Conservation (phyloP, 1,284 basidiomycete genomes). For the Moesziomyces sp. region DNA sequence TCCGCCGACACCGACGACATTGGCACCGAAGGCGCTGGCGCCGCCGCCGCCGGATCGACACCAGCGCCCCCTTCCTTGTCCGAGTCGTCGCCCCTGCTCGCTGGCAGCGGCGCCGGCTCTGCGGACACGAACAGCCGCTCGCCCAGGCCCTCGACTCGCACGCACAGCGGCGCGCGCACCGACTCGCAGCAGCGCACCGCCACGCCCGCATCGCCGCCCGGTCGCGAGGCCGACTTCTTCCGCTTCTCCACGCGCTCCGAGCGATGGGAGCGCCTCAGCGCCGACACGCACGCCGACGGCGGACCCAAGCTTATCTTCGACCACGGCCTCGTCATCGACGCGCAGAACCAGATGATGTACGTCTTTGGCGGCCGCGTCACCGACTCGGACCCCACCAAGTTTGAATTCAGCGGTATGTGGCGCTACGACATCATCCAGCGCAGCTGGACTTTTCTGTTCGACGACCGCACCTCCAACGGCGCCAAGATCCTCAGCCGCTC, state of each 20-base stretch:
- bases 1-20: conserved; percentile 24
- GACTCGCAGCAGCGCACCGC: conserved; percentile 31
- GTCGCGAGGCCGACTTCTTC: conserved; percentile 65
- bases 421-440: conserved; percentile 62
- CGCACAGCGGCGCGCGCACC: conserved; percentile 14
- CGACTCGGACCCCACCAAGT: conserved; percentile 70
- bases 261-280: conserved; percentile 64
- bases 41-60: conserved; percentile 5
- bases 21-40: conserved; percentile 30
- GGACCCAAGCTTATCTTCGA: conserved; percentile 82
- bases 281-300: conserved; percentile 70
- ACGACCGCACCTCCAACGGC: conserved; percentile 56
- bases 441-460: conserved; percentile 63
- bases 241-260: conserved; percentile 65
- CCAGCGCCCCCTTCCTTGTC: conserved; percentile 24
- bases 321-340: conserved; percentile 83
- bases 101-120: conserved; percentile 1
- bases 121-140: conserved; percentile 22
- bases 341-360: conserved; percentile 78
- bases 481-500: conserved; percentile 51
- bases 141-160: conserved; percentile 20
- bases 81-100: conserved; percentile 33
- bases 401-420: conserved; percentile 67
- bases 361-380: conserved; percentile 81
- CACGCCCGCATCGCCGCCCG: conserved; percentile 23